A percentile compares a stretch with the other conserved stretches of the same genome.
These are phyloP conservation scores for Xerophyta viscosa DNA, from an alignment of 106 monocot species.

Conservation along the genomic window DNA sequence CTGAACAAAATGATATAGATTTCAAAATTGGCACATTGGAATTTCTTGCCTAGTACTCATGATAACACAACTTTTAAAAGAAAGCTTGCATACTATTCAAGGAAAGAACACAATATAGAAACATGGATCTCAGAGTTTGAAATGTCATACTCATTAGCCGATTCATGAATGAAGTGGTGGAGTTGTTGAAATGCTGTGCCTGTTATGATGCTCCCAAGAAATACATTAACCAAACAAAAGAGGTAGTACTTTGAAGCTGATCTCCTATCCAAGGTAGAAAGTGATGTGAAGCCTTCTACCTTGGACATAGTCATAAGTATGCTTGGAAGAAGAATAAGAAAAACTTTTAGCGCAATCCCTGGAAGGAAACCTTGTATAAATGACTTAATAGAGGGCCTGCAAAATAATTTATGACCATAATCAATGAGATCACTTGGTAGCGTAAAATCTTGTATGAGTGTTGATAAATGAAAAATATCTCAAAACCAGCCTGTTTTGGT, in stretches of 20 bases:
- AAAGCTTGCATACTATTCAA: no score
- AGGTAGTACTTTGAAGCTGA: constrained; percentile 83
- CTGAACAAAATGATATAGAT: no score
- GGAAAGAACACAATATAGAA: no score
- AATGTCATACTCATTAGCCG: constrained; percentile 57
- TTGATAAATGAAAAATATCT: no score
- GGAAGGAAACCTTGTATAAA: constrained; percentile 93
- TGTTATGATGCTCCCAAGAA: constrained; percentile 81
- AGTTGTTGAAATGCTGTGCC: constrained; percentile 94
- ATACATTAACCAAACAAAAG: constrained; percentile 81
- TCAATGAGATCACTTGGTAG: no score
- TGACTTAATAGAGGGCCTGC: constrained; percentile 61
- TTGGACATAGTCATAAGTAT: constrained; percentile 91
- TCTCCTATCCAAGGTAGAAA: constrained; percentile 73
- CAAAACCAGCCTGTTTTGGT: no score
- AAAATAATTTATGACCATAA: constrained; percentile 11
- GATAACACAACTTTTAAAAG: no score
- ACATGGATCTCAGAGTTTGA: no score
- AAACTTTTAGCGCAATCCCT: constrained; percentile 78
- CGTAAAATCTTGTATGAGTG: no score
- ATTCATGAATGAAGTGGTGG: constrained; percentile 54
- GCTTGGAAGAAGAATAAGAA: constrained; percentile 72
- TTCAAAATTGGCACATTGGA: no score
- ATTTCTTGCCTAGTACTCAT: no score
- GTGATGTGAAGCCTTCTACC: constrained; percentile 67